phyloP scores from a whole-genome alignment of 257 asterid genomes.

The Solanum piurae region DNA sequence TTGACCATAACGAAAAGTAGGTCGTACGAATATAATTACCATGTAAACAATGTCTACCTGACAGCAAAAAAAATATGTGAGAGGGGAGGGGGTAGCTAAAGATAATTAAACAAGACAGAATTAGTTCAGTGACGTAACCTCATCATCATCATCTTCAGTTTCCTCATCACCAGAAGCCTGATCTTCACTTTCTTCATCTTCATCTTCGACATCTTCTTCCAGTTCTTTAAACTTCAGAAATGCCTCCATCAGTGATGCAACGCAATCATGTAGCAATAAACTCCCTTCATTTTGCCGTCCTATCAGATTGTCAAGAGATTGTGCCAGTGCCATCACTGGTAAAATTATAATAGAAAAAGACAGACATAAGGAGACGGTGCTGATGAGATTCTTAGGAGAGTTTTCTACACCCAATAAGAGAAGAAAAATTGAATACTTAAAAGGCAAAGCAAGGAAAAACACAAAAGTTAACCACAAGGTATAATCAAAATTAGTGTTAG shows the following conservation, averaged over 20 bases:
- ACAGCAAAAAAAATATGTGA: neutral
- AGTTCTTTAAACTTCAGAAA: conserved; percentile 16
- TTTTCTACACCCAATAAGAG: neutral
- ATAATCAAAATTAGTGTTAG: neutral
- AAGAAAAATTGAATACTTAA: neutral
- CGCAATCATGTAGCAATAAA: conserved; percentile 9
- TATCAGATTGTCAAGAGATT: conserved; percentile 16
- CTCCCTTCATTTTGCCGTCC: conserved; percentile 1
- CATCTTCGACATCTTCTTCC: conserved; percentile 16
- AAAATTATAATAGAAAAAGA: neutral
- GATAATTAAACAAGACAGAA: neutral
- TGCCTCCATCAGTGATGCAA: conserved; percentile 22
- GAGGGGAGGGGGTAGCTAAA: neutral
- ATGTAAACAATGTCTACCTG: neutral
- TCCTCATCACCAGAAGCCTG: conserved; percentile 20
- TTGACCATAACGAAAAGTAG: neutral
- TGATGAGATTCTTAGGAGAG: neutral
- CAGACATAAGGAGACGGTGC: neutral
- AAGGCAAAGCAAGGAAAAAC: neutral
- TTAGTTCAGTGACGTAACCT: conserved; percentile 3
- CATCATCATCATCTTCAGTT: conserved; percentile 16
- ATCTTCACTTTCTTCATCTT: conserved; percentile 17
- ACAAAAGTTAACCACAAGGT: neutral
- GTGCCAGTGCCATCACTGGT: conserved; percentile 24
- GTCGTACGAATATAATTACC: neutral